phyloP scores from a whole-genome alignment of 257 asterid genomes.

The Osmanthus fragrans region DNA sequence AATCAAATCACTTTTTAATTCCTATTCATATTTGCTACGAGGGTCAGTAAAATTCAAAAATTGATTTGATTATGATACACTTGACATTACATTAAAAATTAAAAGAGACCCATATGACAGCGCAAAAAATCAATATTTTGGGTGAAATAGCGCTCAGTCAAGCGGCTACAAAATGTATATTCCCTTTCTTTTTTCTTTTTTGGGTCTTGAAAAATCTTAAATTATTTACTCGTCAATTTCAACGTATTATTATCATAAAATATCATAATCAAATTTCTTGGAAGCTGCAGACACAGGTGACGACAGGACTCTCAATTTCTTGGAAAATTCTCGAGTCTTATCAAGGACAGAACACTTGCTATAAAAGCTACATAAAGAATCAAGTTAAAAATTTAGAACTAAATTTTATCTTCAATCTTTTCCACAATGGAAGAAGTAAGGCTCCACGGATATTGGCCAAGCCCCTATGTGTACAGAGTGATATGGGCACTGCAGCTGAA shows the following conservation, averaged over 20 bases:
- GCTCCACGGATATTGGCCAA: conserved; percentile 38
- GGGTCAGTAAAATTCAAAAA: too few relatives aligned
- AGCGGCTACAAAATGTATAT: too few relatives aligned
- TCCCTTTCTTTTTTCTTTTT: too few relatives aligned
- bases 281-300: neutral
- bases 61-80: too few relatives aligned
- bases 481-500: conserved; percentile 44
- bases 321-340: neutral
- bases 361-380: conserved; percentile 2
- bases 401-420: conserved; percentile 24
- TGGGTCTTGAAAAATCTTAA: too few relatives aligned
- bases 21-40: too few relatives aligned
- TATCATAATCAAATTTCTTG: neutral
- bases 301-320: neutral
- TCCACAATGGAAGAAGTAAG: conserved; percentile 35
- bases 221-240: too few relatives aligned
- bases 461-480: conserved; percentile 34
- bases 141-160: too few relatives aligned
- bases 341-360: neutral
- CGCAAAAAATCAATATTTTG: neutral
- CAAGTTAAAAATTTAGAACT: neutral
- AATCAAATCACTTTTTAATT: too few relatives aligned
- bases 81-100: too few relatives aligned
- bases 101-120: conserved; percentile 1
- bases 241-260: too few relatives aligned